These are phyloP conservation scores for Geoglossum cookeanum DNA, from an alignment of 2,329 filamentous ascomycete species.

Conservation along the genomic window DNA sequence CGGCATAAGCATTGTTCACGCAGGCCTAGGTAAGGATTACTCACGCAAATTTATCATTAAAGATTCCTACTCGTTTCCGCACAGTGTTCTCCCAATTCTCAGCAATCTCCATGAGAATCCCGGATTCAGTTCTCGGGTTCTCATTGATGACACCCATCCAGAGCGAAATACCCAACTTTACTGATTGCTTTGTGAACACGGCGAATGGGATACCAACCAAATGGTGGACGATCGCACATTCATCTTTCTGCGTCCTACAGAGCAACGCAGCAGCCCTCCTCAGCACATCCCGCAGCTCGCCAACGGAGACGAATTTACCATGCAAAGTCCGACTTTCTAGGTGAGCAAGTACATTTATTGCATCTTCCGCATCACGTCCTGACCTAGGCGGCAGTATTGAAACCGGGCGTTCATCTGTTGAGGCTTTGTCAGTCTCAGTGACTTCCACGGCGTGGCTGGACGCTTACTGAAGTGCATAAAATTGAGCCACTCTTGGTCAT, in stretches of 20 bases:
- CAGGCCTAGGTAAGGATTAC: slow-evolving; percentile 13
- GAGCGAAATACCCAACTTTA: slow-evolving; percentile 84
- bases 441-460: not conserved
- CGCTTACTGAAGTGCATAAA: slow-evolving; percentile 34
- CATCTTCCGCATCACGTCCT: slow-evolving; percentile 14
- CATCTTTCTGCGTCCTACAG: slow-evolving; percentile 56
- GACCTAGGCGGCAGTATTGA: not conserved
- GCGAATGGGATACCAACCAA: slow-evolving; percentile 85
- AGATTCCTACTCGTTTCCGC: slow-evolving; percentile 58
- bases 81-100: slow-evolving; percentile 83
- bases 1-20: not conserved
- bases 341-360: slow-evolving; percentile 43
- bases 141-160: slow-evolving; percentile 97
- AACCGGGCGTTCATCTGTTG: not conserved
- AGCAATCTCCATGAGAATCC: slow-evolving; percentile 69
- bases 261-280: slow-evolving; percentile 71
- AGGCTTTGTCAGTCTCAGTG: slow-evolving; percentile 30
- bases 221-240: slow-evolving; percentile 64
- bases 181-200: slow-evolving; percentile 84
- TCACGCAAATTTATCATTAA: slow-evolving; percentile 49
- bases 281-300: slow-evolving; percentile 62
- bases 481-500: slow-evolving; percentile 45
- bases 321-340: slow-evolving; percentile 52
- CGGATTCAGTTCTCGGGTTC: slow-evolving; percentile 71
- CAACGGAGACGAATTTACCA: slow-evolving; percentile 49